phyloP scores from a whole-genome alignment of 495 filamentous ascomycete species.

The Chaetomium fimeti region DNA sequence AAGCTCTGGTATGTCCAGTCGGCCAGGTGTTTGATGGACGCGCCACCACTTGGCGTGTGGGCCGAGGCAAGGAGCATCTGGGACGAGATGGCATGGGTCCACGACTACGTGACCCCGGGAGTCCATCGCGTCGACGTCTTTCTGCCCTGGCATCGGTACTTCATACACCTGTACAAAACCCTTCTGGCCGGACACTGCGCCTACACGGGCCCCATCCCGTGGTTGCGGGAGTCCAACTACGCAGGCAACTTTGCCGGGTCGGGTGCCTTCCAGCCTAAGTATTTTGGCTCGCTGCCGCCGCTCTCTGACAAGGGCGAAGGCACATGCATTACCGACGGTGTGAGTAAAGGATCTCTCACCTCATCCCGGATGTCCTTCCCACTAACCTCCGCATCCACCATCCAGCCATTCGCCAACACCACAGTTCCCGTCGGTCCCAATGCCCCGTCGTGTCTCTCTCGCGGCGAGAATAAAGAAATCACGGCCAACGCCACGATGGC shows the following conservation, averaged over 20 bases:
- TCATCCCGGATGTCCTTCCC: background rate
- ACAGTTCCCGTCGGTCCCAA: background rate
- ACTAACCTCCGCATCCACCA: background rate
- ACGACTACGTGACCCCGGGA: background rate
- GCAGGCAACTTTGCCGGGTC: background rate
- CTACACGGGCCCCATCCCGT: slow-evolving; percentile 4
- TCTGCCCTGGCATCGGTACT: slow-evolving; percentile 11
- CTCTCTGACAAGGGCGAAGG: background rate
- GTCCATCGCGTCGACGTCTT: background rate
- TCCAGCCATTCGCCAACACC: background rate
- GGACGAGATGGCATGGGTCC: slow-evolving; percentile 2
- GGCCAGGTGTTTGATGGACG: background rate
- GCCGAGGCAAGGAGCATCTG: background rate
- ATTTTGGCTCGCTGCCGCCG: slow-evolving; percentile 6
- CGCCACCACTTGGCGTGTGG: background rate
- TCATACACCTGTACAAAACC: background rate
- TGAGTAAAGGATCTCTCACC: background rate
- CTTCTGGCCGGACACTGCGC: background rate
- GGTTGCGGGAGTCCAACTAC: slow-evolving; percentile 1
- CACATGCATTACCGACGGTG: slow-evolving; percentile 2
- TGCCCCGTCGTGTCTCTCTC: background rate
- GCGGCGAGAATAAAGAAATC: background rate
- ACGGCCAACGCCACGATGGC: background rate
- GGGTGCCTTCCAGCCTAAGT: background rate
- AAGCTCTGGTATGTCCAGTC: background rate